Evolutionary conservation across 148 eudicot species (phyloP), one percentile per base, ranked within the genome.

Genomic region (Fagopyrum esculentum): DNA sequence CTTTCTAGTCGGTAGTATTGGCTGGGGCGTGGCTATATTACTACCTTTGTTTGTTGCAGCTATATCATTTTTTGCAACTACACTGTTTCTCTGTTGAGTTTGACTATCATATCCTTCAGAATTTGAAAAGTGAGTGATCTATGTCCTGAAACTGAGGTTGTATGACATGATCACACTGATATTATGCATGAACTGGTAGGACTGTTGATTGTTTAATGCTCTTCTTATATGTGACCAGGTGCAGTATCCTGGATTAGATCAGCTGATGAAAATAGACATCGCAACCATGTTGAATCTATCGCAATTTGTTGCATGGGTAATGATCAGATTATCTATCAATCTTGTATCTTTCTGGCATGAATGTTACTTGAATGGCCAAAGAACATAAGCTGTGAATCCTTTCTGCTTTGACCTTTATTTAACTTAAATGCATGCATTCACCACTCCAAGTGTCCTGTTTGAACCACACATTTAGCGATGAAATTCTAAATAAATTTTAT

Each of bases 211-310:
- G 35, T 13, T 40, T 11, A 43, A 22, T 56, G 35, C 55, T 56
- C 54, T 51, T 55, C 10, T 70, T 60, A 57, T 57, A 30, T 50
- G 45, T 81, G 30, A 71, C 50, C 88, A 94, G 98, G 97, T 94
- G 64, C 98, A 94, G 52, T 94, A 94, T 83, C 98, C 98, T 78
- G 96, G 92, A 17, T 82, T 94, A 77, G 86, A 83, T 85, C 71
- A 80, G 72, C 87, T 86, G 83, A 85, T 90, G 87, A 83, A 85
- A 83, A 76, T 90, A 72, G 98, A 94, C 79, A 76, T 91, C 68
- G 85, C 89, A 54, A 90, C 97, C 76, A 94, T 94, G 98, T 83
- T 88, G 48, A 79, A 87, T 74, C 90, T 87, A 71, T 85, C 98
- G 61, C 82, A 85, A 68, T 72, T 85, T 16, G 93, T 90, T 80